Base-by-base conservation (phyloP, 1,139 yeast genomes). In the Zygoascus hellenicus region DNA sequence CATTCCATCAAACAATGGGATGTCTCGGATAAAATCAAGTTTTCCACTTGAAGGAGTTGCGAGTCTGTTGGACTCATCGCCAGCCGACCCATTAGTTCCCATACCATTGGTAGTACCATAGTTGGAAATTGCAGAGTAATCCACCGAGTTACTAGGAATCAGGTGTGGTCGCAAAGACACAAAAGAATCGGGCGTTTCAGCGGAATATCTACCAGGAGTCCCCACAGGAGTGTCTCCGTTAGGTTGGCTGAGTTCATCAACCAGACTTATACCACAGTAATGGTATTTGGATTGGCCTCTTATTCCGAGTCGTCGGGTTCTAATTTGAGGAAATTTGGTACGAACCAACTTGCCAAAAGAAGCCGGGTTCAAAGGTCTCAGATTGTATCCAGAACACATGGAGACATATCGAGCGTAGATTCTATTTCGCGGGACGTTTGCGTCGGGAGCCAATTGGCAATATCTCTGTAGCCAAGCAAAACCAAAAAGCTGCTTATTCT, bases 241-340 rank as follows among this genome's bases (percentile, higher is more conserved):
- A 3, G 64, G 48, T 36, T 55, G 53, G 45, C 56, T 56, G 19
- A 50, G 55, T 43, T 79, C 85, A 9, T 78, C 84, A 15, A 77
- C 67, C 46, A 89, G 65, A 56, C 76, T 77, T 46, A 89, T 72
- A 1, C 97, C 97, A 67, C 96, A 87, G 63, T 89, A 90, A 62
- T 89, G 96, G 63, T 90, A 89, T 60, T 87, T 86, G 16, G 92
- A 82, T 60, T 85, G 90, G 7, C 96, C 96, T 47, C 96, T 73
- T 67, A 83, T 82, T 10, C 97, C 97, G 51, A 89, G 70, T 52
- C 97, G 74, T 56, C 97, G 75, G 0, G 96, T 86, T 30, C 86
- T 82, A 54, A 88, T 71, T 48, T 73, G 74, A 1, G 96, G 96
- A 59, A 79, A 88, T 11, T 83, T 68, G 7, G 83, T 71, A 52